Evolutionary conservation across 2,329 filamentous ascomycete genomes (phyloP).

Genomic region (Helminthosporium solani): DNA sequence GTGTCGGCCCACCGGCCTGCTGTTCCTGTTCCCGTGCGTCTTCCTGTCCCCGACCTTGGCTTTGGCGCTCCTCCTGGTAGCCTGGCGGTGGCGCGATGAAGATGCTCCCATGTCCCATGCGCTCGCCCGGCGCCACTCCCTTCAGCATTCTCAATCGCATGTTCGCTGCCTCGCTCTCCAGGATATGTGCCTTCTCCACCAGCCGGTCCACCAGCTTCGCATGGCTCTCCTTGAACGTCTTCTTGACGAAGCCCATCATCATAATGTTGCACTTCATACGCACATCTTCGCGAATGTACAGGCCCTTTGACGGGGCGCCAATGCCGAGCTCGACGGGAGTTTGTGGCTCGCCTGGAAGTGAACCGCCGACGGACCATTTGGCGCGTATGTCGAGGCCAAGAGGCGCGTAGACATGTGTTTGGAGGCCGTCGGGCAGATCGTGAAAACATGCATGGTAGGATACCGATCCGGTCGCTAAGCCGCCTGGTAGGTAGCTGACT

Average conservation of each 20-base stretch:
- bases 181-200: conserved; percentile 40
- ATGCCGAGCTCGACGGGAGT: conserved; percentile 67
- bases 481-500: conserved; percentile 72
- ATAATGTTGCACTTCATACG: conserved; percentile 79
- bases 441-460: conserved; percentile 80
- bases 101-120: conserved; percentile 36
- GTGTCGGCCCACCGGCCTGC: background rate
- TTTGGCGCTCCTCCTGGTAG: conserved; percentile 13
- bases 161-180: conserved; percentile 38
- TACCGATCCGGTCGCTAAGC: conserved; percentile 64
- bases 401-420: conserved; percentile 83
- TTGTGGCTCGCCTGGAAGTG: conserved; percentile 67
- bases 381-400: conserved; percentile 76
- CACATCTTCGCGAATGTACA: conserved; percentile 84
- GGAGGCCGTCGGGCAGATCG: conserved; percentile 69
- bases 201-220: conserved; percentile 62
- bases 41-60: background rate
- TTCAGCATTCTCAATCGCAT: conserved; percentile 33
- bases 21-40: background rate
- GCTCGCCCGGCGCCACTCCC: conserved; percentile 31
- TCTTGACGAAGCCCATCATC: conserved; percentile 75
- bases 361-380: conserved; percentile 75
- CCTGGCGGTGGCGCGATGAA: conserved; percentile 40
- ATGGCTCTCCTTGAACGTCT: conserved; percentile 77
- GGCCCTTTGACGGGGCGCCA: conserved; percentile 63